A percentile compares a stretch with the other conserved stretches of the same genome.
Evolutionary conservation across 108 stramenopile species (phyloP).

Genomic region (Aureococcus anophagefferens): DNA sequence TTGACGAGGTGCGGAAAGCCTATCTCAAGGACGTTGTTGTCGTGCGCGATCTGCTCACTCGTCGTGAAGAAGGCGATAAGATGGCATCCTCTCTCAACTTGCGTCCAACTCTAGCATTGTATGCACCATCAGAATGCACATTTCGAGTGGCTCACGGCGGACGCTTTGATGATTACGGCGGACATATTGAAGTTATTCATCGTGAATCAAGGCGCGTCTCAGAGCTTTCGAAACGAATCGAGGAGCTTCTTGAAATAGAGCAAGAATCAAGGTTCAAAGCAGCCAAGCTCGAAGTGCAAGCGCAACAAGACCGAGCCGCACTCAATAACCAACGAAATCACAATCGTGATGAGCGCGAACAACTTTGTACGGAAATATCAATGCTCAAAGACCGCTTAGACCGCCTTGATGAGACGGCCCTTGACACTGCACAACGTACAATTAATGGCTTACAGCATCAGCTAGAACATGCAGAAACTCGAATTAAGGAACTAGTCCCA

Average conservation of each 20-base stretch:
- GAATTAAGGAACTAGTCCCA: background rate
- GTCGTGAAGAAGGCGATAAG: too few relatives aligned
- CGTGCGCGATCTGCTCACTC: conserved; percentile 1
- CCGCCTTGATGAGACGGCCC: background rate
- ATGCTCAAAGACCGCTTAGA: background rate
- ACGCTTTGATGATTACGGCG: background rate
- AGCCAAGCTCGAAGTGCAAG: conserved; percentile 3
- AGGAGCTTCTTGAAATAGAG: background rate
- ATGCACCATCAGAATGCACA: conserved; percentile 1
- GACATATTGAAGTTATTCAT: conserved; percentile 1
- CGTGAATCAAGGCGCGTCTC: conserved; percentile 13
- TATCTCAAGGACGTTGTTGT: conserved; percentile 11
- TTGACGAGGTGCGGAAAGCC: conserved; percentile 9
- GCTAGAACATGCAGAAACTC: background rate
- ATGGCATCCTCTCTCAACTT: background rate
- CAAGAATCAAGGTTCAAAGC: conserved; percentile 5
- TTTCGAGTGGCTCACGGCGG: background rate
- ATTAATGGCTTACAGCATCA: background rate
- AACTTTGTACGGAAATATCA: background rate
- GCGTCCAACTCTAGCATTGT: background rate
- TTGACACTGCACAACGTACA: background rate
- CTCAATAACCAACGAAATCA: background rate
- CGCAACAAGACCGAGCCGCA: conserved; percentile 1
- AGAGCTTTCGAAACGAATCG: background rate
- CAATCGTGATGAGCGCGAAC: background rate